A percentile compares a stretch with the other conserved stretches of the same genome.
Conservation (phyloP, 306 rosid species). For the Prunus armeniaca region DNA sequence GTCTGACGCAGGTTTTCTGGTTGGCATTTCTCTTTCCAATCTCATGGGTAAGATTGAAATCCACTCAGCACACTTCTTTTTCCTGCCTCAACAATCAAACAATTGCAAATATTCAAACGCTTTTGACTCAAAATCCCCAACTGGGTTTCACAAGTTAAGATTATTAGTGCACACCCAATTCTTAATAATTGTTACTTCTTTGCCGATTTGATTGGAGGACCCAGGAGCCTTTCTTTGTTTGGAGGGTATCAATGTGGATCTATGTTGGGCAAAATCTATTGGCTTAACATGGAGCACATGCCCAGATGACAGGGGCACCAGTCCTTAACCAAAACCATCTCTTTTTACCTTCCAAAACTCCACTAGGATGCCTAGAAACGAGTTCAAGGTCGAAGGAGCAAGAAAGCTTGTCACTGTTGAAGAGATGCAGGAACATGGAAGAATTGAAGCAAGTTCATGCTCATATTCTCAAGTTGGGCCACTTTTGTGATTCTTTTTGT, state of each 20-base stretch:
- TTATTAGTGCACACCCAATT: no score
- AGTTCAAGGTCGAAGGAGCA: conserved; percentile 49
- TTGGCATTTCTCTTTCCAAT: no score
- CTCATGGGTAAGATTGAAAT: conserved; percentile 61
- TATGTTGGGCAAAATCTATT: conserved; percentile 21
- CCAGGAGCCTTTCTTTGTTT: no score
- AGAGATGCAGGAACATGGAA: conserved; percentile 62
- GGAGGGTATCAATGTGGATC: no score
- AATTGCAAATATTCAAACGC: conserved; percentile 9
- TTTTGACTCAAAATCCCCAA: conserved; percentile 7
- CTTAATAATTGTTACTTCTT: no score
- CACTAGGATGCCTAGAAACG: conserved; percentile 42
- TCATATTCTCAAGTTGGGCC: conserved; percentile 57
- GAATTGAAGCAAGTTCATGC: conserved; percentile 75
- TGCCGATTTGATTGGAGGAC: no score
- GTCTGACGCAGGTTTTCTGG: no score
- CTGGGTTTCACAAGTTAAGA: neutral
- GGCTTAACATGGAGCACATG: conserved; percentile 34
- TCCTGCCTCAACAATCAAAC: conserved; percentile 21
- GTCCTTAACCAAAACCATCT: conserved; percentile 63
- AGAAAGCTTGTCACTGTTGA: conserved; percentile 50
- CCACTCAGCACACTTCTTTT: conserved; percentile 6
- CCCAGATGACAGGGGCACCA: conserved; percentile 67
- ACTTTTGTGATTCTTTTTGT: conserved; percentile 56
- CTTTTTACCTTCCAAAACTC: conserved; percentile 41